phyloP scores from a whole-genome alignment of 306 rosid genomes.

The Spatholobus suberectus region DNA sequence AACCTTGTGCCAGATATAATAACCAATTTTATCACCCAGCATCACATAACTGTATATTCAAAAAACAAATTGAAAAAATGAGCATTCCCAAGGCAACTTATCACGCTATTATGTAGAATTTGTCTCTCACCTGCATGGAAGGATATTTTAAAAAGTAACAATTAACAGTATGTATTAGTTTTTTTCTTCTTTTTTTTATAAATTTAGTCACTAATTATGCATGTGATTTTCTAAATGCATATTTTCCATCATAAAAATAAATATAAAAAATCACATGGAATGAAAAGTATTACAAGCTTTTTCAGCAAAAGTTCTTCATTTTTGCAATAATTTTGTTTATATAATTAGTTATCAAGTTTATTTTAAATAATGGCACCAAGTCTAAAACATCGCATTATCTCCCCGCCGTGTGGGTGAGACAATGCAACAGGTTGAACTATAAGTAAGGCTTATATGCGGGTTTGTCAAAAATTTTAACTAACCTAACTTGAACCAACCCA shows the following conservation, averaged over 20 bases:
- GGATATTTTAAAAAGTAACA: not conserved
- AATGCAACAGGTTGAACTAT: not conserved
- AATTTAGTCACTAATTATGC: not conserved
- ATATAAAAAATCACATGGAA: too few species aligned
- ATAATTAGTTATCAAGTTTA: not conserved
- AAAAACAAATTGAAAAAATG: not conserved
- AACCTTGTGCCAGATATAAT: not conserved
- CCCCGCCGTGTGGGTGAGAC: not conserved
- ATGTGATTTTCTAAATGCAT: not conserved
- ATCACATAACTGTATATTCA: not conserved
- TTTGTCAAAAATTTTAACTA: too few species aligned
- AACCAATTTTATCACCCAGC: not conserved
- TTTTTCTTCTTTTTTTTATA: not conserved
- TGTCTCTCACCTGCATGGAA: not conserved
- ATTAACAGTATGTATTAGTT: not conserved
- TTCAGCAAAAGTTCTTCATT: not conserved
- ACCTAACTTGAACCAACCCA: not conserved
- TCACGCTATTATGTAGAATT: not conserved
- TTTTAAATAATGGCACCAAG: not conserved
- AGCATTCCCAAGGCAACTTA: not conserved
- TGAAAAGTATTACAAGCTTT: not conserved
- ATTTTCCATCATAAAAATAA: too few species aligned
- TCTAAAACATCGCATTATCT: conserved; percentile 4
- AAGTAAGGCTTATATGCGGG: not conserved
- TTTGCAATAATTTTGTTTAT: not conserved